These are phyloP conservation scores for Clarireedia homoeocarpa DNA, from an alignment of 2,329 filamentous ascomycete genomes.

Conservation along the genomic window DNA sequence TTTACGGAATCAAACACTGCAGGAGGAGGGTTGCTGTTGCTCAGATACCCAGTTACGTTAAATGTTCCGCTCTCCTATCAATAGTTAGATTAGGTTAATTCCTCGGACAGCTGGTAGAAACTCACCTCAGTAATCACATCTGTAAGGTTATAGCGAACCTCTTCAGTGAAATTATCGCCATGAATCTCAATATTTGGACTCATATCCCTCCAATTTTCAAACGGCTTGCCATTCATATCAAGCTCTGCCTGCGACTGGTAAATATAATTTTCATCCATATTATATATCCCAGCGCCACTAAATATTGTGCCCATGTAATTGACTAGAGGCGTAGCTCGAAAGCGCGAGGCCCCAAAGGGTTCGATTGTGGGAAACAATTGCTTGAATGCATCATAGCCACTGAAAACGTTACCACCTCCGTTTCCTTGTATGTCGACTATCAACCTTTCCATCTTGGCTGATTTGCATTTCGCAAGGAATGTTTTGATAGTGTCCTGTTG, in stretches of 20 bases:
- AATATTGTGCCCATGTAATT: slow-evolving; percentile 7
- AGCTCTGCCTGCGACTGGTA: neutral
- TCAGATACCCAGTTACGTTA: slow-evolving; percentile 29
- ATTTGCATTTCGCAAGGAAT: slow-evolving; percentile 4
- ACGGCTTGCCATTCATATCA: slow-evolving; percentile 13
- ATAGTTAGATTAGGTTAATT: neutral
- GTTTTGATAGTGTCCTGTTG: slow-evolving; percentile 4
- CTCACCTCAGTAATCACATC: slow-evolving; percentile 16
- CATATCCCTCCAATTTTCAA: slow-evolving; percentile 13
- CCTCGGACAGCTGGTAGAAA: neutral
- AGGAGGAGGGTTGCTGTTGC: slow-evolving; percentile 17
- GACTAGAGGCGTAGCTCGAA: slow-evolving; percentile 3
- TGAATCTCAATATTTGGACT: neutral
- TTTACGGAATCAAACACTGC: slow-evolving; percentile 37
- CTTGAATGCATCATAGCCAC: slow-evolving; percentile 42
- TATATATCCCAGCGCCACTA: neutral
- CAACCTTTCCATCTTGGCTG: slow-evolving; percentile 4
- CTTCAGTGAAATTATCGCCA: slow-evolving; percentile 8
- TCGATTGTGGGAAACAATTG: slow-evolving; percentile 26
- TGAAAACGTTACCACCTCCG: slow-evolving; percentile 43
- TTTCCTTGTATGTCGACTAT: slow-evolving; percentile 51
- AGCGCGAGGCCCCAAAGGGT: slow-evolving; percentile 34
- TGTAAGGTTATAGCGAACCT: slow-evolving; percentile 20
- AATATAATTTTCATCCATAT: neutral
- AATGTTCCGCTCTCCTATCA: slow-evolving; percentile 16